phyloP scores from a whole-genome alignment of 345 rosid species.

The Conringia planisiliqua region DNA sequence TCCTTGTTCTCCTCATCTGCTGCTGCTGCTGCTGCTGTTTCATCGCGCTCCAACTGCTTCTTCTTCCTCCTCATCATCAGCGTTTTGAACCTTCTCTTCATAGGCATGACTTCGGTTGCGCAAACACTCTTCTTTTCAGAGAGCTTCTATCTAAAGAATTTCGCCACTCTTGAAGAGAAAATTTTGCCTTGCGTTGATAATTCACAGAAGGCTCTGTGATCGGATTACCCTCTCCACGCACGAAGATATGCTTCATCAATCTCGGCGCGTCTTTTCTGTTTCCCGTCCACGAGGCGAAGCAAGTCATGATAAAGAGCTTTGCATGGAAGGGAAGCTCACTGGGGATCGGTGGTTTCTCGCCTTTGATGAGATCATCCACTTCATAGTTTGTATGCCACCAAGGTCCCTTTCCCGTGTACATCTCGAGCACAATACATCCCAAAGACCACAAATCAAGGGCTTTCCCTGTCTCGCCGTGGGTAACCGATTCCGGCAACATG shows the following conservation, averaged over 20 bases:
- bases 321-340: slow-evolving; percentile 10
- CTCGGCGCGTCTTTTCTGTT: slow-evolving; percentile 4
- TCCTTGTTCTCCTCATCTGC: slow-evolving; percentile 25
- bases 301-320: slow-evolving; percentile 2
- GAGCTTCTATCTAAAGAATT: too few species aligned
- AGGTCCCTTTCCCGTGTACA: slow-evolving; percentile 41
- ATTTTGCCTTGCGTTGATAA: neutral
- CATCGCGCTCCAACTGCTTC: slow-evolving; percentile 69
- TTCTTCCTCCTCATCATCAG: slow-evolving; percentile 85
- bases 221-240: neutral
- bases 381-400: slow-evolving; percentile 32
- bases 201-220: neutral
- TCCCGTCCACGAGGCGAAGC: neutral
- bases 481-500: neutral
- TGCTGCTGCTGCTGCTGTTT: slow-evolving; percentile 32
- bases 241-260: neutral
- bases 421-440: slow-evolving; percentile 49
- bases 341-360: slow-evolving; percentile 3
- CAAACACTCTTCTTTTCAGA: neutral
- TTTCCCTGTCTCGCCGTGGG: slow-evolving; percentile 17
- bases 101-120: neutral
- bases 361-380: neutral
- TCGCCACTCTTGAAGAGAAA: neutral
- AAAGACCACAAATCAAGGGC: slow-evolving; percentile 49
- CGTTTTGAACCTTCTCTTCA: slow-evolving; percentile 87